Percentiles rank a stretch among this genome's conserved stretches.
Conservation (phyloP, 2,329 filamentous ascomycete species). For the Nakataea oryzae region DNA sequence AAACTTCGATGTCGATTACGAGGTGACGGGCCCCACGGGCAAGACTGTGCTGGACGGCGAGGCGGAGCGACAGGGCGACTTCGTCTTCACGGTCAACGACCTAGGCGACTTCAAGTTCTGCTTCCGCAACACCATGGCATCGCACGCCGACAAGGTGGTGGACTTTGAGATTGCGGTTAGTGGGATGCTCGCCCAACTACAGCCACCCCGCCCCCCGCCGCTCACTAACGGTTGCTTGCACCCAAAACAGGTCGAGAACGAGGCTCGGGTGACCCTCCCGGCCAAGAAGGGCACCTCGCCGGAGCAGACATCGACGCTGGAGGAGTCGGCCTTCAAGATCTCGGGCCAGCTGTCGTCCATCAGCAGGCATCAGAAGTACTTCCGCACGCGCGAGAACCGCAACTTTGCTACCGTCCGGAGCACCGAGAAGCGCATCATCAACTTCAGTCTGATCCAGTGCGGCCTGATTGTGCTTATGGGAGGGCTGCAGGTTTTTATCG, state of each 20-base stretch:
- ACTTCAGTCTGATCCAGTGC: conserved; percentile 91
- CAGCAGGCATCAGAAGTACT: conserved; percentile 96
- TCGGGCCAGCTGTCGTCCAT: conserved; percentile 90
- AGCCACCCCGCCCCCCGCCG: not conserved
- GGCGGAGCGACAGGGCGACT: conserved; percentile 93
- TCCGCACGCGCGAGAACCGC: conserved; percentile 95
- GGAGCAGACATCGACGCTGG: conserved; percentile 79
- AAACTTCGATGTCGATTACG: conserved; percentile 93
- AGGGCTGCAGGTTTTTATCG: conserved; percentile 90
- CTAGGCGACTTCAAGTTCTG: conserved; percentile 90
- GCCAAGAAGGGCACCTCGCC: conserved; percentile 80
- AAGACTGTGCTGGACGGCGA: conserved; percentile 75
- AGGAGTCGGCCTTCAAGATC: conserved; percentile 92
- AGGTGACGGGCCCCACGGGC: conserved; percentile 70
- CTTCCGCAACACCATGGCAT: conserved; percentile 98
- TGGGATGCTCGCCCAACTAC: conserved; percentile 8
- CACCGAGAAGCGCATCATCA: conserved; percentile 92
- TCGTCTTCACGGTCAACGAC: conserved; percentile 89
- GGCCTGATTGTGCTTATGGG: conserved; percentile 92
- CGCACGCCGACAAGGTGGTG: conserved; percentile 92
- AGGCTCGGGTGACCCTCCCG: conserved; percentile 69
- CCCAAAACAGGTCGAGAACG: conserved; percentile 69
- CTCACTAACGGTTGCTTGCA: conserved; percentile 8
- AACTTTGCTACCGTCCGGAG: conserved; percentile 98
- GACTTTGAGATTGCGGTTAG: conserved; percentile 93